Percentiles rank a stretch among this genome's conserved stretches.
Conservation (phyloP, 495 filamentous ascomycete genomes). For the Hypomontagnella monticulosa region DNA sequence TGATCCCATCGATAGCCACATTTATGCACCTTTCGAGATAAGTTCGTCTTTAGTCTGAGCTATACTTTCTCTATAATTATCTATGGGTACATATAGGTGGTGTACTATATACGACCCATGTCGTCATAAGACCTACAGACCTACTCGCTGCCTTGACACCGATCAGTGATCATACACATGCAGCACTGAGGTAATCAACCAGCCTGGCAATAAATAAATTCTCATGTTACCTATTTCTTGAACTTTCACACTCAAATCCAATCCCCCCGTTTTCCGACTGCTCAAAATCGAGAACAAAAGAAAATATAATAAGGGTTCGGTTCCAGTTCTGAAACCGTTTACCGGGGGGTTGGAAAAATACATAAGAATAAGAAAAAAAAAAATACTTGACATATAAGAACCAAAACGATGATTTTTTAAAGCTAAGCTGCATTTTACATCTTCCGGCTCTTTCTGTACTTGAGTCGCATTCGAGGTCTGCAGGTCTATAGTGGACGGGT, state of each 20-base stretch:
- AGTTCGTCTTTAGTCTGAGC: too few relatives aligned
- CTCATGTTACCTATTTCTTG: background rate
- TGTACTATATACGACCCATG: too few relatives aligned
- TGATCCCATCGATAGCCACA: too few relatives aligned
- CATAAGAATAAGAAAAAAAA: too few relatives aligned
- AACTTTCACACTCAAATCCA: background rate
- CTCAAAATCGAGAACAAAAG: background rate
- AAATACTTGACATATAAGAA: too few relatives aligned
- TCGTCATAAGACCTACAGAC: too few relatives aligned
- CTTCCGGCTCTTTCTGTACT: background rate
- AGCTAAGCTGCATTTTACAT: too few relatives aligned
- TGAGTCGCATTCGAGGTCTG: background rate
- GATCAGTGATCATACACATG: slow-evolving; percentile 16
- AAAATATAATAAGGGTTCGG: slow-evolving; percentile 5
- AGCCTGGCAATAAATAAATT: background rate
- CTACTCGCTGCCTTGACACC: too few relatives aligned
- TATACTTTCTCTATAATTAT: too few relatives aligned
- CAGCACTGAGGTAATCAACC: background rate
- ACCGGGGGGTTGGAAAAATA: background rate
- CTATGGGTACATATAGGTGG: background rate
- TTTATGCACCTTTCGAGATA: too few relatives aligned
- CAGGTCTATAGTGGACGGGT: background rate
- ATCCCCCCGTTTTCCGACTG: background rate
- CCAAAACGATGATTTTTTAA: too few relatives aligned
- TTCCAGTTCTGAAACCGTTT: slow-evolving; percentile 12